Evolutionary conservation across 441 rosid genomes (phyloP).

Genomic region (Corymbia calophylla): DNA sequence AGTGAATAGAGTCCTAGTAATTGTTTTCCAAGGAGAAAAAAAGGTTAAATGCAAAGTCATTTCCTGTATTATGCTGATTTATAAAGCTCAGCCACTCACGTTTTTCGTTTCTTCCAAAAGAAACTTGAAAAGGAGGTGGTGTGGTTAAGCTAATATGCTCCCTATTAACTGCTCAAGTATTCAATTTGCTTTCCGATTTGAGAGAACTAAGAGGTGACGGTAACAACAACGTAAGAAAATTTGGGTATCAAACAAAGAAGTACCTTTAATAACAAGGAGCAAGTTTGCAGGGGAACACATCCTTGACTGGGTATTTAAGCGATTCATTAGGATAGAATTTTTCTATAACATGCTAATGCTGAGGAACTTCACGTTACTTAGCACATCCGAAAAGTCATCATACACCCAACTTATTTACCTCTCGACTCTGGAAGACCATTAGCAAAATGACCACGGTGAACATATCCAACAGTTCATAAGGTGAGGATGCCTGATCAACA

Average conservation of each 20-base stretch:
- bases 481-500: neutral
- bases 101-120: neutral
- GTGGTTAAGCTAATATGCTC: neutral
- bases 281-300: neutral
- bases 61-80: neutral
- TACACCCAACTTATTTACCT: neutral
- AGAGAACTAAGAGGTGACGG: neutral
- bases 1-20: neutral
- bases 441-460: neutral
- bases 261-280: neutral
- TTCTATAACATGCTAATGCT: neutral
- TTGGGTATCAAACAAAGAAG: neutral
- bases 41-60: neutral
- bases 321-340: neutral
- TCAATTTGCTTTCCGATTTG: neutral
- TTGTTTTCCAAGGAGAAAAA: neutral
- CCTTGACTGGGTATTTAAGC: neutral
- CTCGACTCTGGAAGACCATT: neutral
- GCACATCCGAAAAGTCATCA: neutral
- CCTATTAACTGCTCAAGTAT: neutral
- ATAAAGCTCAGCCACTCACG: neutral
- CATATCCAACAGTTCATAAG: neutral
- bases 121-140: neutral
- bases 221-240: neutral
- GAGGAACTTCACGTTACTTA: neutral